These are phyloP conservation scores for Boechera stricta DNA, from an alignment of 345 rosid genomes.

Conservation along the genomic window DNA sequence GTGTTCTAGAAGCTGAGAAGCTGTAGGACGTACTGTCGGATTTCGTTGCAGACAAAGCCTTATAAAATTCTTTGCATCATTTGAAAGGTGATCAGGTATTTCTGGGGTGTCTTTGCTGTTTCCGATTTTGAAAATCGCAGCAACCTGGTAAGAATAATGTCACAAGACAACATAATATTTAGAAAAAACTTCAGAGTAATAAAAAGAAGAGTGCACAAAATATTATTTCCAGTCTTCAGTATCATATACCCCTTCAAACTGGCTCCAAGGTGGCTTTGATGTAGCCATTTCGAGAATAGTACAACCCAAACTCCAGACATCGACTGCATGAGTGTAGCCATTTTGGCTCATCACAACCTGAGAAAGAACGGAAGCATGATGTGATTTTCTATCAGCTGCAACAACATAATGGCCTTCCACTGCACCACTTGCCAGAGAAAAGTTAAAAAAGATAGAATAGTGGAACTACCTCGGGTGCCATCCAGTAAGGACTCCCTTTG, in stretches of 20 bases:
- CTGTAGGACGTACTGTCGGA: slow-evolving; percentile 82
- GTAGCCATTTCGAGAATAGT: slow-evolving; percentile 99
- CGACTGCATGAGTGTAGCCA: slow-evolving; percentile 87
- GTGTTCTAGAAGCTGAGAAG: slow-evolving; percentile 76
- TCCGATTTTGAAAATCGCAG: slow-evolving; percentile 97
- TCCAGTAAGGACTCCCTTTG: slow-evolving; percentile 99
- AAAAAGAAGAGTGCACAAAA: slow-evolving; percentile 13
- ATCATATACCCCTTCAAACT: slow-evolving; percentile 87
- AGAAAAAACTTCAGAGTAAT: background rate
- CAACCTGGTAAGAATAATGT: slow-evolving; percentile 68
- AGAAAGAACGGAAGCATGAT: slow-evolving; percentile 6
- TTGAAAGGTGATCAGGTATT: slow-evolving; percentile 89
- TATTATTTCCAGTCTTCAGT: slow-evolving; percentile 10
- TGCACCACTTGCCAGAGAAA: slow-evolving; percentile 5
- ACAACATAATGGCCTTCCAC: slow-evolving; percentile 17
- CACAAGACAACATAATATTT: slow-evolving; percentile 21
- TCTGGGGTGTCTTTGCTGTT: slow-evolving; percentile 94
- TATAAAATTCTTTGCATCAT: slow-evolving; percentile 77
- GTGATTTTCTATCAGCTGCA: slow-evolving; percentile 17
- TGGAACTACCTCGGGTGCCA: slow-evolving; percentile 93
- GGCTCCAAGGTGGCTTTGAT: slow-evolving; percentile 94
- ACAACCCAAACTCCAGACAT: slow-evolving; percentile 98
- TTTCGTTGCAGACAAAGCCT: slow-evolving; percentile 88
- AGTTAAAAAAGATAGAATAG: background rate
- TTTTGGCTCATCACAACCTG: slow-evolving; percentile 93